Conservation (phyloP, 129 eudicot genomes). For the Flaveria linearis region DNA sequence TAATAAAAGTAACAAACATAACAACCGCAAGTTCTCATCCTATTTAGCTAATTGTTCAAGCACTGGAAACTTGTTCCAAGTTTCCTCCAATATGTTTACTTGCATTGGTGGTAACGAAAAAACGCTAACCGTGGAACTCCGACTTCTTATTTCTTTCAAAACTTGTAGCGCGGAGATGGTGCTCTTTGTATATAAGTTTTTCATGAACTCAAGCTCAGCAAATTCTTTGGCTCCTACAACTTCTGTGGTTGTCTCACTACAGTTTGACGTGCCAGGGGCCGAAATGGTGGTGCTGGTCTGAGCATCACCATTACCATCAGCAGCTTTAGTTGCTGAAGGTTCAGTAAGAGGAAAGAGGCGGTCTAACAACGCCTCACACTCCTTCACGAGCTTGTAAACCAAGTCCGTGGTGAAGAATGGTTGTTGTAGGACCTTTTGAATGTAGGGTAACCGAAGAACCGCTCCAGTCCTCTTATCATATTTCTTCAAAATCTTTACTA, state of each 20-base stretch:
- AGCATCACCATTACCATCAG: conserved; percentile 21
- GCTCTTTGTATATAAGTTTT: conserved; percentile 68
- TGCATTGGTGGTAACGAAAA: conserved; percentile 88
- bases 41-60: conserved; percentile 76
- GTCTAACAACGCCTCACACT: conserved; percentile 72
- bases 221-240: conserved; percentile 46
- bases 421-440: conserved; percentile 77
- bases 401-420: conserved; percentile 84
- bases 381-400: conserved; percentile 77
- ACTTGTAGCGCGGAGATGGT: conserved; percentile 69
- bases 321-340: conserved; percentile 28
- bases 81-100: conserved; percentile 51
- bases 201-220: conserved; percentile 64
- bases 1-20: conserved; percentile 14
- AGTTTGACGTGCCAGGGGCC: conserved; percentile 15
- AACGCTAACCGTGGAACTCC: conserved; percentile 79
- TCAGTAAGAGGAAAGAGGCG: conserved; percentile 47
- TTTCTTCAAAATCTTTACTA: conserved; percentile 76
- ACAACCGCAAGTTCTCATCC: not conserved
- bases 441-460: conserved; percentile 73
- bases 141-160: conserved; percentile 74
- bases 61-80: conserved; percentile 69
- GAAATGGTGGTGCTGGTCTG: not conserved
- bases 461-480: conserved; percentile 84
- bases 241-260: conserved; percentile 2